These are phyloP conservation scores for Diplodia seriata DNA, from an alignment of 2,329 filamentous ascomycete genomes.

Conservation along the genomic window DNA sequence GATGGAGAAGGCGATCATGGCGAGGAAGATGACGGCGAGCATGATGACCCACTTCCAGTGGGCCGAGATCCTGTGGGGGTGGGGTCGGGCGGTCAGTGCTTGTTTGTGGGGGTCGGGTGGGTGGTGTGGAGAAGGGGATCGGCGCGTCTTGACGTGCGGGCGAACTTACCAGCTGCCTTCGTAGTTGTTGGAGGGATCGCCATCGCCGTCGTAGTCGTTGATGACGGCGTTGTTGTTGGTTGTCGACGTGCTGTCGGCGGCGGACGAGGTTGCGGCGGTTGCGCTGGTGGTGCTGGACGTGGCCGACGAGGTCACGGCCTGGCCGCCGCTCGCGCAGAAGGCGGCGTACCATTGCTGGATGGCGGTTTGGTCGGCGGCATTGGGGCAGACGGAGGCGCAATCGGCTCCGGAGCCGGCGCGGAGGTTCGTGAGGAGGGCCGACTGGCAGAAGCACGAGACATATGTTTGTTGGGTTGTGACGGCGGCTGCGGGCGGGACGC, in stretches of 20 bases:
- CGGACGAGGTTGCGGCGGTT: background rate
- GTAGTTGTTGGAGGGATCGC: conserved; percentile 37
- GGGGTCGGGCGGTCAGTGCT: background rate
- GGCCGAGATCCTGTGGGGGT: conserved; percentile 63
- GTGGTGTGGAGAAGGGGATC: background rate
- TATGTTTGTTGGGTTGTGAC: conserved; percentile 61
- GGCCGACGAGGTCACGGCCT: conserved; percentile 38
- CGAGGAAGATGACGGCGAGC: conserved; percentile 75
- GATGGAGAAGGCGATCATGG: conserved; percentile 64
- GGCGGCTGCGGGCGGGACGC: conserved; percentile 65
- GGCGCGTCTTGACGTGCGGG: background rate
- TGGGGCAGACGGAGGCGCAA: conserved; percentile 67
- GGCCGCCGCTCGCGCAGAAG: conserved; percentile 59
- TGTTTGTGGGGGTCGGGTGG: background rate
- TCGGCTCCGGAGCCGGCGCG: conserved; percentile 54
- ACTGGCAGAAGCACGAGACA: conserved; percentile 76
- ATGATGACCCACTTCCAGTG: conserved; percentile 86
- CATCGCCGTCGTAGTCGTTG: conserved; percentile 38
- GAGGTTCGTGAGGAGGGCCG: conserved; percentile 63
- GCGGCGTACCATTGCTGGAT: conserved; percentile 74
- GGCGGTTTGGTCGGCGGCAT: conserved; percentile 59
- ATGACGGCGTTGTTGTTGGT: conserved; percentile 39
- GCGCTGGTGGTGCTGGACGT: conserved; percentile 40
- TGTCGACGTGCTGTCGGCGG: background rate
- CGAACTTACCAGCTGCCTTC: conserved; percentile 36